These are phyloP conservation scores for Sequoiadendron giganteum DNA, from an alignment of 75 land plant species.

Conservation along the genomic window DNA sequence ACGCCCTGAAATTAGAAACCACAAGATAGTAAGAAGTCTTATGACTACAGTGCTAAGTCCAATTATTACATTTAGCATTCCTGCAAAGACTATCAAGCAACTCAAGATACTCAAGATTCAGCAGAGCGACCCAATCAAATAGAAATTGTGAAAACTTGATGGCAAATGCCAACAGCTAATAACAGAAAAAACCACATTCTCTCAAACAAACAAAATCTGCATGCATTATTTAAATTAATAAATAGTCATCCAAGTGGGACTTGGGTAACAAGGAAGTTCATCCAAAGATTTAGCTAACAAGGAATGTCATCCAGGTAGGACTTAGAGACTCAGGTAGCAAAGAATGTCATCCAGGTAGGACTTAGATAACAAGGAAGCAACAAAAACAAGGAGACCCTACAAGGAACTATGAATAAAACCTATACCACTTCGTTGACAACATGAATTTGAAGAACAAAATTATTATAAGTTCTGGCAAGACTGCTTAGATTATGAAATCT, in stretches of 20 bases:
- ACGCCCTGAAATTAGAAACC: slow-evolving; percentile 68
- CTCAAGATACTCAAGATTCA: background rate
- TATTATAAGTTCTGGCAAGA: background rate
- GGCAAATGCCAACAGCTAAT: background rate
- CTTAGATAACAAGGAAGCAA: too few relatives aligned
- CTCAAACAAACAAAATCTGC: background rate
- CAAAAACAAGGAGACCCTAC: too few relatives aligned
- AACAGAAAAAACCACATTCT: background rate
- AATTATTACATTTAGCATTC: background rate
- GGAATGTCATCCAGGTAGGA: background rate
- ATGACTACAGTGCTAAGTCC: background rate
- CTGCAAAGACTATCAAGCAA: background rate
- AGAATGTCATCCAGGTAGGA: too few relatives aligned
- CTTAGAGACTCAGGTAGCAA: too few relatives aligned
- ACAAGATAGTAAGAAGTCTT: background rate
- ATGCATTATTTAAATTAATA: background rate
- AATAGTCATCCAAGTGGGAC: background rate
- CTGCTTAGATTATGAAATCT: background rate
- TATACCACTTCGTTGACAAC: background rate
- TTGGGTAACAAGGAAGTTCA: background rate
- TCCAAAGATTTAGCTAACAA: background rate
- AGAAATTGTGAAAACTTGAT: background rate
- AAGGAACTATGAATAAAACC: background rate
- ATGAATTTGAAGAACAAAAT: background rate
- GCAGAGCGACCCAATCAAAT: background rate